Base-by-base conservation (phyloP, 2,329 filamentous ascomycete genomes). In the Hypoxylon sp. region DNA sequence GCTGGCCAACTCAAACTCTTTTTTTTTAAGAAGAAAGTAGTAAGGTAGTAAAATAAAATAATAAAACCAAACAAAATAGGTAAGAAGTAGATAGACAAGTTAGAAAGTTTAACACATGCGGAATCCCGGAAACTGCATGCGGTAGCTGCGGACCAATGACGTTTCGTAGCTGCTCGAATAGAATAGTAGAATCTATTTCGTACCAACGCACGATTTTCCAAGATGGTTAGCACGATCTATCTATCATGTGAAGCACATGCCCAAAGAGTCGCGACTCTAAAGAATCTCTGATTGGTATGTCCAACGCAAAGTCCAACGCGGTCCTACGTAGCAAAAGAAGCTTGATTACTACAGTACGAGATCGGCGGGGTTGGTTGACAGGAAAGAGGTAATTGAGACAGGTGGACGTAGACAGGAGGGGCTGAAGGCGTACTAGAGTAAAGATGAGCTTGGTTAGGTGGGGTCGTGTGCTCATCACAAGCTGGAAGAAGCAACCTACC, bases 121-220 rank as follows among this genome's bases (percentile, higher is more conserved):
- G 46, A 50, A 48, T 57, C 38, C 55, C 52, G 42, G 57, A 32
- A 44, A 29, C 37, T 54, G 50, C 44, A 51, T 56, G 34, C 19
- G 23, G 29, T 5, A 26, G 50, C 42, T 50, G 48, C 57, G 60
- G 57, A 47, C 61, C 63, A 66, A 64, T 66, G 47, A 61, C 37
- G 56, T 58, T 43, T 45, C 35, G 45, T 45, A 42, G 51, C 41
- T 44, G 40, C 15, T 42, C 30, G 31, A 34, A n/a, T n/a, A n/a
- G n/a, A n/a, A n/a, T n/a, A n/a, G n/a, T n/a, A n/a, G n/a, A n/a
- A n/a, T n/a, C n/a, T n/a, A n/a, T n/a, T n/a, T n/a, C n/a, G n/a
- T n/a, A 41, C 38, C 41, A 47, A 51, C 26, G 55, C 53, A 56
- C 49, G 59, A 59, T 25, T 25, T 5, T 25, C 21, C 9, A 6